Conservation (phyloP, 805 yeast species). For the Saccharomycopsis fermentans region DNA sequence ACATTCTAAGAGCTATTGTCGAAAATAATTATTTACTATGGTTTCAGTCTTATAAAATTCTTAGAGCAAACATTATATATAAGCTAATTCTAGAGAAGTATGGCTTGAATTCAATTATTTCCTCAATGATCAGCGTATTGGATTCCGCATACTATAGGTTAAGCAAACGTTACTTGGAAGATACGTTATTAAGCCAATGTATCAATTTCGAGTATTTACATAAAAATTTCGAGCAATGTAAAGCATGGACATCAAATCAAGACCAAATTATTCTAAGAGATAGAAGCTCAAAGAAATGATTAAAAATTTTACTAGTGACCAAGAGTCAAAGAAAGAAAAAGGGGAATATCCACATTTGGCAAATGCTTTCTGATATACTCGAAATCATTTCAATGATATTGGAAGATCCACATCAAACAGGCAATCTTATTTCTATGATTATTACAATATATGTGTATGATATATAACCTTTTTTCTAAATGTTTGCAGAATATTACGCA, state of each 20-base stretch:
- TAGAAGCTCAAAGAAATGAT: not conserved
- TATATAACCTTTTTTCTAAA: no score
- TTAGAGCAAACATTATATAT: constrained; percentile 4
- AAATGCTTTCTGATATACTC: no score
- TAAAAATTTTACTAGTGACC: not conserved
- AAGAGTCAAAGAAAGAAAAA: no score
- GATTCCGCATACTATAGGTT: constrained; percentile 7
- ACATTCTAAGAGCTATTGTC: constrained; percentile 3
- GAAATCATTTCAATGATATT: no score
- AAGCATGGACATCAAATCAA: constrained; percentile 1
- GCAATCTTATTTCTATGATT: no score
- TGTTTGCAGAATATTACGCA: no score
- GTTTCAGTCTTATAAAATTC: constrained; percentile 10
- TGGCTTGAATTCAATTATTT: constrained; percentile 2
- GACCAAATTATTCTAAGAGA: not conserved
- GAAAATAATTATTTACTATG: constrained; percentile 8
- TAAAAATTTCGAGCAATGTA: not conserved
- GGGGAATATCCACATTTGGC: no score
- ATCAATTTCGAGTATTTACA: constrained; percentile 1
- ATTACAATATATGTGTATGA: no score
- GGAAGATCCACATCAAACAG: no score
- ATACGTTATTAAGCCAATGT: constrained; percentile 2
- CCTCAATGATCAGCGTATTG: not conserved
- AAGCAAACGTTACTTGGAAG: constrained; percentile 5
- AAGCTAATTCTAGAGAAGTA: not conserved